These are phyloP conservation scores for Colletotrichum orbiculare DNA, from an alignment of 2,329 filamentous ascomycete species.

Conservation along the genomic window DNA sequence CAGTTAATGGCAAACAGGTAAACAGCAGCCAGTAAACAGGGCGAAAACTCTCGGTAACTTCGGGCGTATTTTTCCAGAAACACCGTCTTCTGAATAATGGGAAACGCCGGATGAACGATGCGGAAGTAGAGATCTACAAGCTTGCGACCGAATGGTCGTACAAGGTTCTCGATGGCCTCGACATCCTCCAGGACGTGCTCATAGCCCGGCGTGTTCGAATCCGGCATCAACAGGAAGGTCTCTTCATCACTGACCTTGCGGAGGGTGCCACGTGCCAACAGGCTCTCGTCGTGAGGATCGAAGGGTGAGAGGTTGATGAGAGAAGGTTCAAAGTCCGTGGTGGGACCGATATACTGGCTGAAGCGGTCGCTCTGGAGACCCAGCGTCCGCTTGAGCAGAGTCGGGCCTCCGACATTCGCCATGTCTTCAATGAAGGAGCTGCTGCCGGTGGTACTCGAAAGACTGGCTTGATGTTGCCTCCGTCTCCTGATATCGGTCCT, in stretches of 20 bases:
- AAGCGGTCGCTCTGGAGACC: constrained; percentile 82
- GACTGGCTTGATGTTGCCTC: constrained; percentile 65
- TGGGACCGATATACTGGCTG: constrained; percentile 85
- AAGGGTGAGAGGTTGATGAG: constrained; percentile 84
- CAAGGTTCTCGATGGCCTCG: constrained; percentile 79
- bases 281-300: constrained; percentile 83
- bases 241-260: constrained; percentile 81
- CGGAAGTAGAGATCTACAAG: constrained; percentile 86
- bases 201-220: constrained; percentile 77
- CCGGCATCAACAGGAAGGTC: constrained; percentile 83
- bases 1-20: constrained; percentile 90
- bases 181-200: constrained; percentile 76
- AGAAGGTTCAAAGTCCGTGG: constrained; percentile 85
- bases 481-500: constrained; percentile 64
- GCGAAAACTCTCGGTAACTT: constrained; percentile 78
- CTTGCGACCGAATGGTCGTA: constrained; percentile 80
- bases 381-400: constrained; percentile 74
- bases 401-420: constrained; percentile 75
- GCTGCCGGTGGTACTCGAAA: constrained; percentile 71
- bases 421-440: constrained; percentile 75
- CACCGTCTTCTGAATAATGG: constrained; percentile 83
- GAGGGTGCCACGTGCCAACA: constrained; percentile 74
- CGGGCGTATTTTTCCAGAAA: constrained; percentile 83
- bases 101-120: constrained; percentile 83
- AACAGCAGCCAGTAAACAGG: constrained; percentile 80